phyloP scores from a whole-genome alignment of 2,329 filamentous ascomycete species.

The Thermothelomyces thermophilus region DNA sequence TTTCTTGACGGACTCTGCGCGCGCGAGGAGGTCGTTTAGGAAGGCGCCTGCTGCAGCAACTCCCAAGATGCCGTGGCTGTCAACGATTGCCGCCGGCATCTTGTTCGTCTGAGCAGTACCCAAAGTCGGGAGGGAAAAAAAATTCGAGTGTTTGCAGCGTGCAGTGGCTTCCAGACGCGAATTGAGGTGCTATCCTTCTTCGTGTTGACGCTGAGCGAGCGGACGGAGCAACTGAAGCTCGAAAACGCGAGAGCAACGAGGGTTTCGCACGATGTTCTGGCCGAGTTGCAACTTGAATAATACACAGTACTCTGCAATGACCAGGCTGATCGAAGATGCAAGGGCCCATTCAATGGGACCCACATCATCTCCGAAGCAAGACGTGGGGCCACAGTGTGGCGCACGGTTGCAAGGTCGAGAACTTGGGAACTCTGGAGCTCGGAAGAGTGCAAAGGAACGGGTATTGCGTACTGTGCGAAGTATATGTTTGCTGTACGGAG shows the following conservation, averaged over 20 bases:
- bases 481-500: no score
- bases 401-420: conserved; percentile 18
- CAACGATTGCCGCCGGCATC: conserved; percentile 45
- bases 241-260: not conserved
- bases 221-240: not conserved
- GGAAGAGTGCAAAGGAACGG: no score
- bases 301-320: no score
- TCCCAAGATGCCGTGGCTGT: conserved; percentile 44
- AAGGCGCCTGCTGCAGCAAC: conserved; percentile 48
- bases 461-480: no score
- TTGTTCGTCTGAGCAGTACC: conserved; percentile 13
- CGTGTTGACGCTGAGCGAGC: no score
- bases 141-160: no score
- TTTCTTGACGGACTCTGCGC: conserved; percentile 54
- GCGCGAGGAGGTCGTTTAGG: conserved; percentile 51
- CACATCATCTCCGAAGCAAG: not conserved
- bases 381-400: conserved; percentile 7
- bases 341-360: not conserved
- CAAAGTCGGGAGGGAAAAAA: no score
- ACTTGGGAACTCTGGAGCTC: conserved; percentile 7
- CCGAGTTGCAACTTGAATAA: not conserved
- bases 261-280: not conserved
- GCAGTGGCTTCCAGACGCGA: no score
- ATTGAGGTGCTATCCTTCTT: no score
- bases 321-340: conserved; percentile 7